phyloP scores from a whole-genome alignment of 352 stramenopile genomes.

The Hyaloperonospora brassicae region DNA sequence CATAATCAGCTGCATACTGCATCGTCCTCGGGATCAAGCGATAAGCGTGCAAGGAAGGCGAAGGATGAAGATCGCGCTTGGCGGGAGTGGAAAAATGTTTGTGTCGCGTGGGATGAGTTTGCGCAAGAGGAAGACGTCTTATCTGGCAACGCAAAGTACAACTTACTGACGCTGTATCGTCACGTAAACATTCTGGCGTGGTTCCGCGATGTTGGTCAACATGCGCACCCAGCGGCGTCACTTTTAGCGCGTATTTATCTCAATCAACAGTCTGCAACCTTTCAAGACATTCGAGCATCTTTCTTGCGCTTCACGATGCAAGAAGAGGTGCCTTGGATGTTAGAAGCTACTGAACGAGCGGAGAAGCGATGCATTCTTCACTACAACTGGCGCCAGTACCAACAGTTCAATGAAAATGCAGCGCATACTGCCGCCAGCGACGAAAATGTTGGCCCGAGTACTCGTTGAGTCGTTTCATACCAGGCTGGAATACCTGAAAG shows the following conservation, averaged over 20 bases:
- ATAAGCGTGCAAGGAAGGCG: too few relatives aligned
- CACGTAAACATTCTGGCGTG: slow-evolving; percentile 34
- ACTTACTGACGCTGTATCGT: slow-evolving; percentile 34
- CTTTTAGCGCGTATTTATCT: slow-evolving; percentile 33
- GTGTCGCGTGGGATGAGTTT: slow-evolving; percentile 28
- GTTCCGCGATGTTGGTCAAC: slow-evolving; percentile 28
- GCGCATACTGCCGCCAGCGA: slow-evolving; percentile 1
- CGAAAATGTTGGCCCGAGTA: slow-evolving; percentile 1
- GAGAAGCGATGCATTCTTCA: slow-evolving; percentile 27
- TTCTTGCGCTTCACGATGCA: slow-evolving; percentile 20
- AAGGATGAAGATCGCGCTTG: slow-evolving; percentile 27
- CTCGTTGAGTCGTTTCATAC: slow-evolving; percentile 7
- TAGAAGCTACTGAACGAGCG: slow-evolving; percentile 9
- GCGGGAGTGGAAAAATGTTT: slow-evolving; percentile 30
- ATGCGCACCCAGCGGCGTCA: slow-evolving; percentile 22
- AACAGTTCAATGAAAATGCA: slow-evolving; percentile 14
- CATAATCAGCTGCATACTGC: slow-evolving; percentile 23
- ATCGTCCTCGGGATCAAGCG: slow-evolving; percentile 12
- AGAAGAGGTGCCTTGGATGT: slow-evolving; percentile 14
- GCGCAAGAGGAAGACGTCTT: slow-evolving; percentile 21
- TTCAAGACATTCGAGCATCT: slow-evolving; percentile 10
- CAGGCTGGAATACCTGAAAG: too few relatives aligned
- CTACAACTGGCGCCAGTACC: slow-evolving; percentile 27
- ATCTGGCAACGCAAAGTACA: slow-evolving; percentile 37
- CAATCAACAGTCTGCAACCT: slow-evolving; percentile 14